Evolutionary conservation across 2,329 filamentous ascomycete genomes (phyloP).

Genomic region (Phaeomoniella chlamydospora): DNA sequence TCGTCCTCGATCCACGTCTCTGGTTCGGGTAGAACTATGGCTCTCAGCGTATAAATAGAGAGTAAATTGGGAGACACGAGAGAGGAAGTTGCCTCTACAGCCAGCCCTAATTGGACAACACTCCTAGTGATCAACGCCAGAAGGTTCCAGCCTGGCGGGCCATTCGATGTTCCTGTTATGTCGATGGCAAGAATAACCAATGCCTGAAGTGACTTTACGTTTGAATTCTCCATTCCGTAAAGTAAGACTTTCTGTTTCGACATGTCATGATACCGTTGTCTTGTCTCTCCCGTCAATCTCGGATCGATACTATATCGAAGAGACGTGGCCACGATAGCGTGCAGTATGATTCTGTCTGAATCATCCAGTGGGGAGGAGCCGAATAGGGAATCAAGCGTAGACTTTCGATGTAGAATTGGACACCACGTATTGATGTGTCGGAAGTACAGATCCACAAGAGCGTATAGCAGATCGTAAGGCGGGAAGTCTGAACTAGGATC

Average conservation of each 20-base stretch:
- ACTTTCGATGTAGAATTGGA: conserved; percentile 74
- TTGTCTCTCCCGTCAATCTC: conserved; percentile 57
- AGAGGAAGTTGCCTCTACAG: conserved; percentile 68
- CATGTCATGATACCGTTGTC: conserved; percentile 60
- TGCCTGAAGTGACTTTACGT: conserved; percentile 75
- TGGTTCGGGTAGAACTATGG: conserved; percentile 71
- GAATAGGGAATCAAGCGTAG: conserved; percentile 70
- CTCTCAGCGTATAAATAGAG: conserved; percentile 78
- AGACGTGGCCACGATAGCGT: conserved; percentile 80
- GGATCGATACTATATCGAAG: conserved; percentile 69
- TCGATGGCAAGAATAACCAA: conserved; percentile 77
- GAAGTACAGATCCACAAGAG: conserved; percentile 62
- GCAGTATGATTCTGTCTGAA: conserved; percentile 66
- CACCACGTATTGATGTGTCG: conserved; percentile 75
- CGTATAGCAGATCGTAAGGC: conserved; percentile 60
- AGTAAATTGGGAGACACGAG: conserved; percentile 64
- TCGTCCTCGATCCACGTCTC: conserved; percentile 84
- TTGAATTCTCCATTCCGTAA: conserved; percentile 79
- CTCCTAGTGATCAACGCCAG: conserved; percentile 78
- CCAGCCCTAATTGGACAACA: conserved; percentile 74
- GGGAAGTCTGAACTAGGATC: conserved; percentile 36
- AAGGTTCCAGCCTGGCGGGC: conserved; percentile 83
- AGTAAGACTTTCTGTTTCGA: conserved; percentile 79
- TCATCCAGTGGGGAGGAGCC: conserved; percentile 56
- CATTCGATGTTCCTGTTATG: conserved; percentile 73